Percentiles rank a stretch among this genome's conserved stretches.
Conservation (phyloP, 1,284 basidiomycete species). For the Malassezia japonica region DNA sequence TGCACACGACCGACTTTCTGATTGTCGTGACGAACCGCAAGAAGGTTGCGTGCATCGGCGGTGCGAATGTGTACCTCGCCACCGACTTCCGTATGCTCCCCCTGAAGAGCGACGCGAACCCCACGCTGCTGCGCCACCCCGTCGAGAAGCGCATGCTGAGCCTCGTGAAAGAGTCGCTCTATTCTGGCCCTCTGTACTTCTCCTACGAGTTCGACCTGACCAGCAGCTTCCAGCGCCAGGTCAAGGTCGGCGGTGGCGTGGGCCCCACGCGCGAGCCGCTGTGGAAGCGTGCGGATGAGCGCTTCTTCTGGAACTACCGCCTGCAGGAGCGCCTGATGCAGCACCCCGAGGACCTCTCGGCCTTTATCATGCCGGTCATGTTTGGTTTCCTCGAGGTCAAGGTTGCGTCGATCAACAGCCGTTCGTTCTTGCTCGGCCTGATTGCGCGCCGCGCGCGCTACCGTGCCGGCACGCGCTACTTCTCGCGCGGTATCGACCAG, state of each 20-base stretch:
- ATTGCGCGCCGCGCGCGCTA: constrained; percentile 86
- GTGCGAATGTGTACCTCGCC: constrained; percentile 76
- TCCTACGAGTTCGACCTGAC: constrained; percentile 88
- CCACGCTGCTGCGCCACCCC: constrained; percentile 60
- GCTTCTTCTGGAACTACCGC: constrained; percentile 97
- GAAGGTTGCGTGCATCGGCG: constrained; percentile 67
- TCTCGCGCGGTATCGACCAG: constrained; percentile 81
- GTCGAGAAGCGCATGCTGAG: constrained; percentile 79
- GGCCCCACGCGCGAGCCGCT: constrained; percentile 53
- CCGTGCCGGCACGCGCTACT: constrained; percentile 93
- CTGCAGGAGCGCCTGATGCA: constrained; percentile 37
- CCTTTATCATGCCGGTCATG: constrained; percentile 69
- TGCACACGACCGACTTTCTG: constrained; percentile 62
- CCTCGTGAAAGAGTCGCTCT: constrained; percentile 75
- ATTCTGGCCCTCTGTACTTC: constrained; percentile 72
- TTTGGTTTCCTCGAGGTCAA: constrained; percentile 68
- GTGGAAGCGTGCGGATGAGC: constrained; percentile 70
- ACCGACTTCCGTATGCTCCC: constrained; percentile 88
- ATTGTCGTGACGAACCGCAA: constrained; percentile 78
- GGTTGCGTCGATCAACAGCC: constrained; percentile 64
- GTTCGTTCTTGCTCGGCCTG: constrained; percentile 72
- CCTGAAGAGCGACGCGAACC: constrained; percentile 59
- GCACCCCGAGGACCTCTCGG: constrained; percentile 54
- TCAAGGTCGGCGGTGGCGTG: constrained; percentile 51
- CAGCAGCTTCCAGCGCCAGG: constrained; percentile 74